phyloP scores from a whole-genome alignment of 345 rosid genomes.

The Populus euphratica region DNA sequence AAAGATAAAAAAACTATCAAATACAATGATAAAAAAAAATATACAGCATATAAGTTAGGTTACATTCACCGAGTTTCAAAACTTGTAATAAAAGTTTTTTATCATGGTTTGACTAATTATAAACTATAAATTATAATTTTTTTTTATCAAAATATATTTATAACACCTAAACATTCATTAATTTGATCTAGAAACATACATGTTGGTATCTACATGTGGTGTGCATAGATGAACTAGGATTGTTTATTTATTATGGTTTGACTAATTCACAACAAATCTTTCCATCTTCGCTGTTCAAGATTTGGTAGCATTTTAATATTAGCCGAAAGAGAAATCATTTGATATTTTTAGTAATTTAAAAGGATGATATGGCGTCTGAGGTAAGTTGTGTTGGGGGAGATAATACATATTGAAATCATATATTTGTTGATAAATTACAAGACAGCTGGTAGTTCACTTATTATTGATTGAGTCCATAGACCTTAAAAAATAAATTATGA shows the following conservation, averaged over 20 bases:
- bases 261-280: constrained; percentile 24
- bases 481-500: no score
- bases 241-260: background rate
- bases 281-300: constrained; percentile 23
- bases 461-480: no score
- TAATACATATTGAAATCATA: background rate
- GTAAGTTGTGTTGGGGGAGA: constrained; percentile 8
- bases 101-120: no score
- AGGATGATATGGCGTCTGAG: constrained; percentile 1
- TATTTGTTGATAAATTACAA: no score
- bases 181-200: background rate
- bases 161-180: background rate
- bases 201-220: background rate
- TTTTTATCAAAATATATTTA: no score
- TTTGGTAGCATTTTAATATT: constrained; percentile 10
- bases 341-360: background rate
- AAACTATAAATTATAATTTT: no score
- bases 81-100: no score
- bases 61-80: no score
- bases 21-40: no score
- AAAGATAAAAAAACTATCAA: no score
- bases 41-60: no score
- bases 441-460: no score
- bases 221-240: background rate
- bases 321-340: constrained; percentile 1